Conservation (phyloP, 768 basidiomycete genomes). For the Tylopilus felleus region DNA sequence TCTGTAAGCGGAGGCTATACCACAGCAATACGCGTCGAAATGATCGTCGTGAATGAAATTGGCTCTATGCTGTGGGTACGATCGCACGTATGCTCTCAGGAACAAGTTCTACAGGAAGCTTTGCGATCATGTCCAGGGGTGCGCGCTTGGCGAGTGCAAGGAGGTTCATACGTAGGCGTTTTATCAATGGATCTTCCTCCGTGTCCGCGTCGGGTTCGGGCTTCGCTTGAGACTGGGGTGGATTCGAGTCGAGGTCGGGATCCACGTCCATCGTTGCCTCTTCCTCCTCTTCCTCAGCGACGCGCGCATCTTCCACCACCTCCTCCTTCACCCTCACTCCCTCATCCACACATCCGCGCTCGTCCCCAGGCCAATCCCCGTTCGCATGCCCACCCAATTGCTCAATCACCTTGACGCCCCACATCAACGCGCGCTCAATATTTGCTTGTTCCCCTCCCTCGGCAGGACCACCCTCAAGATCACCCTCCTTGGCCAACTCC, state of each 20-base stretch:
- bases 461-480: constrained; percentile 22
- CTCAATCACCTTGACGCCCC: constrained; percentile 52
- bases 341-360: not conserved
- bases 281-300: not conserved
- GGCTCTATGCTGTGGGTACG: constrained; percentile 46
- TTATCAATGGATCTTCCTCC: constrained; percentile 49
- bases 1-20: not conserved
- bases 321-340: constrained; percentile 13
- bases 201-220: not conserved
- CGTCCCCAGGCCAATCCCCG: no score
- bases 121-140: constrained; percentile 67
- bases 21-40: not conserved
- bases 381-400: constrained; percentile 27
- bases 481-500: constrained; percentile 34
- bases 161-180: constrained; percentile 66
- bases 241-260: not conserved
- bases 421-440: constrained; percentile 45
- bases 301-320: not conserved
- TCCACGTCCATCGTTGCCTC: constrained; percentile 25
- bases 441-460: constrained; percentile 29
- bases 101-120: constrained; percentile 59
- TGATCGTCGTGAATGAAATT: no score
- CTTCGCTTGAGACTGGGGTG: not conserved
- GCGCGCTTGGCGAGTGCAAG: constrained; percentile 76
- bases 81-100: constrained; percentile 62